Evolutionary conservation across 2,329 filamentous ascomycete genomes (phyloP), one percentile per base, ranked within the genome.

Genomic region (Claviceps fusiformis): DNA sequence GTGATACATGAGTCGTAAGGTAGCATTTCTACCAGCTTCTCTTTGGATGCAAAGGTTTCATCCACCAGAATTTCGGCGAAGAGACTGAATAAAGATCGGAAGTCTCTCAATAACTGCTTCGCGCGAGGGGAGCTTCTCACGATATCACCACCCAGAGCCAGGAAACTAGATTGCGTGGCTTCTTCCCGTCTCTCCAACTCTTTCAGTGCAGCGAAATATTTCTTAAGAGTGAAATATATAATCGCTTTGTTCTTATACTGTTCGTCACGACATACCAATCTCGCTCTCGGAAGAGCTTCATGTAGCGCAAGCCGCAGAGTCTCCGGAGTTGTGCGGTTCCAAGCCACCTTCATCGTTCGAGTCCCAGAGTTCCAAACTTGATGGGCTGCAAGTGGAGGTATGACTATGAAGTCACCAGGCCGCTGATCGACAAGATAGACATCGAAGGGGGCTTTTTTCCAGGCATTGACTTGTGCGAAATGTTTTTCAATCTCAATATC

Each of bases 231-330:
- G 66, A 85, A 95, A 68, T 91, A 95, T 48, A 96, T 78, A 56
- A 97, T 96, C 5, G 91, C 89, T 68, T 97, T 97, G 72, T 95
- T 96, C 68, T 97, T 97, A 75, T 98, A 98, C 68, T 97, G 92
- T 67, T 98, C 93, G 61, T 98, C 93, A 43, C 93, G 86, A 66
- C 93, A 97, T 3, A 97, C 92, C 61, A 96, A 81, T 13, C 90
- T 82, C 10, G 91, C 89, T 62, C 90, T 89, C 0, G 91, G 90
- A 3, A 98, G 76, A 0, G 92, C 90, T 71, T 97, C 93, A 57
- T 83, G 79, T 24, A 97, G 69, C 0, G 92, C 93, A 67, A 95
- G 75, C 60, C 92, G 86, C 3, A 98, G 77, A 0, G 93, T 97
- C 64, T 97, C 90, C 2, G 87, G 86, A 0, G 91, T 96, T 0